Evolutionary conservation across 495 filamentous ascomycete species (phyloP).

Genomic region (Penicillium manginii): DNA sequence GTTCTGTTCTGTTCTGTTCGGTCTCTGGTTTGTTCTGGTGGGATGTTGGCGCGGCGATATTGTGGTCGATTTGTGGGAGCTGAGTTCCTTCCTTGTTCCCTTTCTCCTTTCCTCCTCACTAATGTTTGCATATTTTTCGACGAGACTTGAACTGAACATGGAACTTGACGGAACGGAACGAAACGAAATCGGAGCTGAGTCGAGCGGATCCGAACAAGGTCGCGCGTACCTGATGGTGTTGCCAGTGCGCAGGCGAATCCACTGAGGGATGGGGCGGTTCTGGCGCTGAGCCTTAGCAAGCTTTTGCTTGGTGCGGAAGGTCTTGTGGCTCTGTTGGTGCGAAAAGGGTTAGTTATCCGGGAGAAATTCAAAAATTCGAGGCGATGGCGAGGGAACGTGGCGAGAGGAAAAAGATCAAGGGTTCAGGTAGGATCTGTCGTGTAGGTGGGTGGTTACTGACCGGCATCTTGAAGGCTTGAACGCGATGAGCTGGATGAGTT

Average conservation of each 20-base stretch:
- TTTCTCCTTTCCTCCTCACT: not conserved
- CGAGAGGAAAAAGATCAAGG: not conserved
- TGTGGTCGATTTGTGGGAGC: too few species aligned
- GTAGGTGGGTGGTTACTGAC: constrained; percentile 49
- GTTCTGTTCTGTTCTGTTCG: not conserved
- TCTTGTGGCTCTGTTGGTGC: constrained; percentile 84
- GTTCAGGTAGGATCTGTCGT: not conserved
- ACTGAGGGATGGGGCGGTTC: constrained; percentile 99
- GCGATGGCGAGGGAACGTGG: not conserved
- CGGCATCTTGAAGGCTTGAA: constrained; percentile 78
- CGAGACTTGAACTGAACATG: not conserved
- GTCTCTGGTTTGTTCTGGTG: too few species aligned
- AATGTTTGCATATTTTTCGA: not conserved
- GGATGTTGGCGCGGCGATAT: too few species aligned
- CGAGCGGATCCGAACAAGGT: not conserved
- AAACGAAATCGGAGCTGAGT: not conserved
- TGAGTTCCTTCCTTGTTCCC: not conserved
- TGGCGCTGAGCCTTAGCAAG: constrained; percentile 99
- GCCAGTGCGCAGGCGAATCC: constrained; percentile 96
- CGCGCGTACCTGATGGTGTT: constrained; percentile 90
- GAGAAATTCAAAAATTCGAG: constrained; percentile 13
- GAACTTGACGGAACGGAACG: too few species aligned
- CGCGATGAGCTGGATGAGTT: constrained; percentile 49
- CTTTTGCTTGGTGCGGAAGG: constrained; percentile 99
- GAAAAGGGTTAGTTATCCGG: constrained; percentile 17